Evolutionary conservation across 1,139 yeast genomes (phyloP), one percentile per base, ranked within the genome.

Genomic region (Pichia sp.): DNA sequence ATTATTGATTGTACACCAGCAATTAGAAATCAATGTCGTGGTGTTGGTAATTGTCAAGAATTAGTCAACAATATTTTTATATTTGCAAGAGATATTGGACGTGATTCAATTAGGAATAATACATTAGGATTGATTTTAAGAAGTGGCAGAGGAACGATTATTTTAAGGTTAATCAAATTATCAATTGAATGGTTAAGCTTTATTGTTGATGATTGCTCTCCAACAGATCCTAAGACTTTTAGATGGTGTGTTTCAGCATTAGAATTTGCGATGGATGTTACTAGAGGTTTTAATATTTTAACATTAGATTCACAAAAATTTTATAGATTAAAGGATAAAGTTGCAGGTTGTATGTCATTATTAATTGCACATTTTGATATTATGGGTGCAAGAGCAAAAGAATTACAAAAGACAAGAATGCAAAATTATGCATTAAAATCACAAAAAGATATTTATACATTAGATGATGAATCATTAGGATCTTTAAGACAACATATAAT

Each of bases 371-470:
- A 92, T 66, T 92, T 92, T 60, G 98, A 92, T 66, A 89, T 92
- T 47, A 92, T 92, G 96, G 98, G 98, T 43, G 97, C 97, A 0
- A 75, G 97, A 57, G 85, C 96, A 6, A 85, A 84, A 59, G 94
- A 87, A 71, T 74, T 66, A 63, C 71, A 59, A 59, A 64, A 55
- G 61, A 74, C 69, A 54, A 70, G 71, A 57, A 67, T 70, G 65
- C 70, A 71, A 60, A 76, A 69, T 55, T 78, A 73, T 76, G 54
- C 51, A 30, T 55, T 71, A n/a, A 74, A 65, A 57, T 40, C 55
- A 4, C 59, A 55, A 22, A 71, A 73, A 50, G 76, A 75, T 58
- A 62, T 78, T 56, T 76, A 79, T 48, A 62, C 67, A 3, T 48
- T 61, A 42, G 87, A 80, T 58, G 90, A 82, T 57, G 85, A 77